phyloP scores from a whole-genome alignment of 2,329 filamentous ascomycete genomes.

The Fusarium falciforme region DNA sequence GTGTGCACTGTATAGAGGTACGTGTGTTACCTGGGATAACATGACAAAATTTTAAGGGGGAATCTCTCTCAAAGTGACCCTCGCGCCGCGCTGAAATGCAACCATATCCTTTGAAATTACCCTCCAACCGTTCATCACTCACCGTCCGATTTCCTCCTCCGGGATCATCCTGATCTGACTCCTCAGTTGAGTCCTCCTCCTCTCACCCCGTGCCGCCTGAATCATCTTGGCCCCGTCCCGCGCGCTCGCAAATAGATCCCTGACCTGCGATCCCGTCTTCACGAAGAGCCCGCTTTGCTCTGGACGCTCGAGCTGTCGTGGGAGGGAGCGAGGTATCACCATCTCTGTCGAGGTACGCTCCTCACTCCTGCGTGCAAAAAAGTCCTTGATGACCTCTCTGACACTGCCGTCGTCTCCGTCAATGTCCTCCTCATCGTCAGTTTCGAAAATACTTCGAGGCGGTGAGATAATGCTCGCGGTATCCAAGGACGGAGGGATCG shows the following conservation, averaged over 20 bases:
- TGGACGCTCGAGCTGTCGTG: constrained; percentile 7
- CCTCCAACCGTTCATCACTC: background rate
- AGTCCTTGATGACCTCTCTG: constrained; percentile 35
- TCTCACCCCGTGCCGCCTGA: constrained; percentile 44
- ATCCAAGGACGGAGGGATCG: constrained; percentile 20
- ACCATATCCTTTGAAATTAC: constrained; percentile 3
- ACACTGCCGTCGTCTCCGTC: constrained; percentile 33
- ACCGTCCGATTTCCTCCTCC: constrained; percentile 34
- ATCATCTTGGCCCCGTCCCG: constrained; percentile 37
- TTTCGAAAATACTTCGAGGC: constrained; percentile 49
- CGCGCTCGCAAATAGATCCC: constrained; percentile 39
- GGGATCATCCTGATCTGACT: constrained; percentile 51
- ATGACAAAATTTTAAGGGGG: constrained; percentile 12
- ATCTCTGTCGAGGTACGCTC: constrained; percentile 34
- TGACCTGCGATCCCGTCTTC: constrained; percentile 41
- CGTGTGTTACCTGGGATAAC: background rate
- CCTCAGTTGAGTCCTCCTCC: constrained; percentile 50
- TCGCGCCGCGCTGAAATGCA: constrained; percentile 35
- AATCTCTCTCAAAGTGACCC: constrained; percentile 21
- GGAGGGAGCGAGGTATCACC: constrained; percentile 16
- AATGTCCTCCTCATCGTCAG: constrained; percentile 45
- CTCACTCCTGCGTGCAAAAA: constrained; percentile 38
- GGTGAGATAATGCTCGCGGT: constrained; percentile 19
- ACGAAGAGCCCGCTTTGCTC: constrained; percentile 23
- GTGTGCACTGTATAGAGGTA: background rate